Evolutionary conservation across 2,329 filamentous ascomycete species (phyloP).

Genomic region (Trichoderma simmonsii): DNA sequence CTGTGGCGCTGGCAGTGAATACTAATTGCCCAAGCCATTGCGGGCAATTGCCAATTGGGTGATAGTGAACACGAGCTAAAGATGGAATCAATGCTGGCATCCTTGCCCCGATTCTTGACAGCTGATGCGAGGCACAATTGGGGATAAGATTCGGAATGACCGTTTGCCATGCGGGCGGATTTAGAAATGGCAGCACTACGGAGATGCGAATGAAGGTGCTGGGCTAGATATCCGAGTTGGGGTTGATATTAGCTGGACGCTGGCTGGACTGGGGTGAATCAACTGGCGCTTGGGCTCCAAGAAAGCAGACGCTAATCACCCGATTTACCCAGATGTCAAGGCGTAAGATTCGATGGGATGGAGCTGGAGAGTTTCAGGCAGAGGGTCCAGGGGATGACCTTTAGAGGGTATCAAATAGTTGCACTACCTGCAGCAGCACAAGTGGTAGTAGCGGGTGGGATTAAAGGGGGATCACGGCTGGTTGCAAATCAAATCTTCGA

Average conservation of each 20-base stretch:
- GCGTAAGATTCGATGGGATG: not conserved
- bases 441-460: not conserved
- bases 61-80: not conserved
- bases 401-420: not conserved
- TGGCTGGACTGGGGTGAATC: not conserved
- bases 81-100: not conserved
- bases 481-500: not conserved
- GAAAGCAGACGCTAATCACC: not conserved
- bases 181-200: not conserved
- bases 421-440: not conserved
- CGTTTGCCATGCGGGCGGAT: not conserved
- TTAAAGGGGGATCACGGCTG: not conserved
- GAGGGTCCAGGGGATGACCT: not conserved
- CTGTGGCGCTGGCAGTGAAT: not conserved
- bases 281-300: not conserved
- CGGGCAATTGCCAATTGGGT: not conserved
- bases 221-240: not conserved
- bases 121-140: not conserved
- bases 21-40: not conserved
- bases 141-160: not conserved
- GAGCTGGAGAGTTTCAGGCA: not conserved
- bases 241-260: not conserved
- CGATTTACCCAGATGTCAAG: not conserved
- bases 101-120: not conserved
- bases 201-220: not conserved